Evolutionary conservation across 164 flowering plant genomes (phyloP).

Genomic region (Vitis vinifera): ASM3070453v1 NC_081822.1:356501-357000

Average conservation of each 20-base stretch:
- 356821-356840: slow-evolving; percentile 56
- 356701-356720: slow-evolving; percentile 36
- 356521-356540: slow-evolving; percentile 87
- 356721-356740: slow-evolving; percentile 71
- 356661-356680: slow-evolving; percentile 35
- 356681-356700: slow-evolving; percentile 37
- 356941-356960: slow-evolving; percentile 51
- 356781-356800: slow-evolving; percentile 91
- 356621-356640: slow-evolving; percentile 46
- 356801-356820: slow-evolving; percentile 59
- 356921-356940: slow-evolving; percentile 51
- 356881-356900: slow-evolving; percentile 39
- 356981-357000: slow-evolving; percentile 27
- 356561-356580: slow-evolving; percentile 53
- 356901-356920: slow-evolving; percentile 57
- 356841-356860: slow-evolving; percentile 71
- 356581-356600: slow-evolving; percentile 35
- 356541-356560: slow-evolving; percentile 76
- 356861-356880: slow-evolving; percentile 65
- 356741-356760: slow-evolving; percentile 74
- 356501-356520: slow-evolving; percentile 70
- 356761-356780: slow-evolving; percentile 68
- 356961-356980: slow-evolving; percentile 31
- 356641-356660: slow-evolving; percentile 35
- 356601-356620: slow-evolving; percentile 53